These are phyloP conservation scores for Bocquillonia castaneifolia DNA, from an alignment of 441 rosid species.

Conservation along the genomic window DNA sequence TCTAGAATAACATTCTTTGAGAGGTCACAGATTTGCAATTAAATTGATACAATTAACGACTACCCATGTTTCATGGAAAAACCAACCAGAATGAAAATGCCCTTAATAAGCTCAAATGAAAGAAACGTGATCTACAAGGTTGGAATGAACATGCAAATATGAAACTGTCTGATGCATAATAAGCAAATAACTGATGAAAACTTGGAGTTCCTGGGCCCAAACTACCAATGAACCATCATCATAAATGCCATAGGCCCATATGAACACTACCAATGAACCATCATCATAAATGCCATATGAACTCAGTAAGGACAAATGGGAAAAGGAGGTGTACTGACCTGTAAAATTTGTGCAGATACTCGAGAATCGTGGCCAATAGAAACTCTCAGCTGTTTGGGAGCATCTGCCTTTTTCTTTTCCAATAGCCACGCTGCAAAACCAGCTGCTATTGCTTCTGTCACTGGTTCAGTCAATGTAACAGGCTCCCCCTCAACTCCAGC, in stretches of 20 bases:
- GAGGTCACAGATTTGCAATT: neutral
- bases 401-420: constrained; percentile 58
- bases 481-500: constrained; percentile 93
- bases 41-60: neutral
- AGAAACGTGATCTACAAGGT: neutral
- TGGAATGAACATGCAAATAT: neutral
- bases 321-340: constrained; percentile 38
- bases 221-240: neutral
- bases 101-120: constrained; percentile 4
- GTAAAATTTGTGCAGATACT: constrained; percentile 71
- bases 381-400: constrained; percentile 42
- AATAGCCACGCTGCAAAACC: constrained; percentile 83
- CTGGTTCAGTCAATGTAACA: constrained; percentile 70
- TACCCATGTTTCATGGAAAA: neutral
- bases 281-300: constrained; percentile 3
- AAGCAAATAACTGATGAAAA: neutral
- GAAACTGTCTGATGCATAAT: neutral
- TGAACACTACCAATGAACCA: neutral
- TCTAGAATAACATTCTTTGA: neutral
- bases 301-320: constrained; percentile 1
- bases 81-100: neutral
- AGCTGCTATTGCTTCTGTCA: constrained; percentile 89
- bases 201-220: neutral
- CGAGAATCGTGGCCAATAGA: constrained; percentile 97
- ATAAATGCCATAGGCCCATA: neutral